Evolutionary conservation across 164 flowering plant species (phyloP).

Genomic region (Sextonia rubra): DNA sequence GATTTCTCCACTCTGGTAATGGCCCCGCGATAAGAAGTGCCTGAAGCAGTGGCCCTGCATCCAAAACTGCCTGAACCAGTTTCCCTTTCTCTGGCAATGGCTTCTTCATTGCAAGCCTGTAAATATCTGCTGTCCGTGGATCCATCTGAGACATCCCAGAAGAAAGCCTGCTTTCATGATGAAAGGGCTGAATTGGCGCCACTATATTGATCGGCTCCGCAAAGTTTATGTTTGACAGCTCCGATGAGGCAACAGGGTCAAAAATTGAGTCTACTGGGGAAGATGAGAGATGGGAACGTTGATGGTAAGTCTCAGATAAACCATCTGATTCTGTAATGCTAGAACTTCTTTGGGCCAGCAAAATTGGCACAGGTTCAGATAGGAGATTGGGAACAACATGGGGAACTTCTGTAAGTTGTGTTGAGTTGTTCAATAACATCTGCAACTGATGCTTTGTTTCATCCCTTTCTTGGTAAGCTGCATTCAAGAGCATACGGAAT

Average conservation of each 20-base stretch:
- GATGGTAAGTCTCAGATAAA: constrained; percentile 40
- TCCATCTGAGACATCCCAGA: neutral
- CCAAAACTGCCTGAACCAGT: constrained; percentile 64
- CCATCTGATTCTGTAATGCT: constrained; percentile 66
- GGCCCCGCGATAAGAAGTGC: constrained; percentile 77
- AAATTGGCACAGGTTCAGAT: constrained; percentile 20
- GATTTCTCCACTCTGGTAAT: constrained; percentile 72
- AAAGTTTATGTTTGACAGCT: constrained; percentile 32
- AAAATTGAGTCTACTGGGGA: constrained; percentile 58
- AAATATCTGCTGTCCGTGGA: constrained; percentile 31
- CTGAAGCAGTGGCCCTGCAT: constrained; percentile 74
- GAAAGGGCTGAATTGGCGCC: constrained; percentile 2
- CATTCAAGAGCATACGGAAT: constrained; percentile 40
- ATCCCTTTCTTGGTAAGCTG: constrained; percentile 62
- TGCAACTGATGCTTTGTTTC: constrained; percentile 62
- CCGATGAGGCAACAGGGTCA: constrained; percentile 56
- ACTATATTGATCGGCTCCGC: constrained; percentile 16
- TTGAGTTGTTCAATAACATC: constrained; percentile 32
- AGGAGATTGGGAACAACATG: constrained; percentile 18
- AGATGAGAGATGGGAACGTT: constrained; percentile 44
- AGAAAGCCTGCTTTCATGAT: neutral
- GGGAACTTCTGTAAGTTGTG: constrained; percentile 16
- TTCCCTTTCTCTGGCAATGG: constrained; percentile 63
- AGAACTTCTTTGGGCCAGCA: constrained; percentile 39
- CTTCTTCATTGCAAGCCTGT: constrained; percentile 41